These are phyloP conservation scores for Chlorociboria aeruginascens DNA, from an alignment of 495 filamentous ascomycete genomes.

Conservation along the genomic window DNA sequence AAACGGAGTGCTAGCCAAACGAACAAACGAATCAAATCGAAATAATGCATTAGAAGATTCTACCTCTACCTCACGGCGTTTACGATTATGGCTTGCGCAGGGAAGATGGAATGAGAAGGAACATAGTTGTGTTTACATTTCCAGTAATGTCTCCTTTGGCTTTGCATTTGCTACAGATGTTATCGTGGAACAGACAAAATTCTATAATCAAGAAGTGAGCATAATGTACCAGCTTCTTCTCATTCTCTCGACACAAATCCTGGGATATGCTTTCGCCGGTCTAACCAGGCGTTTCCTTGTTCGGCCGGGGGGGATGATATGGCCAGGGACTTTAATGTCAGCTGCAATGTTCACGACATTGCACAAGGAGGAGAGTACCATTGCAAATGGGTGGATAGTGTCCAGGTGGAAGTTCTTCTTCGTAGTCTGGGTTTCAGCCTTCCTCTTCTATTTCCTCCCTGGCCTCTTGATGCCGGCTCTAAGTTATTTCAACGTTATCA, in stretches of 20 bases:
- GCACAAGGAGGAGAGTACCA: slow-evolving; percentile 68
- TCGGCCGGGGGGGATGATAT: slow-evolving; percentile 79
- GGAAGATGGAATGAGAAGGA: slow-evolving; percentile 81
- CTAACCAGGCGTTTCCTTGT: slow-evolving; percentile 70
- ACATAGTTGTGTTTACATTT: slow-evolving; percentile 77
- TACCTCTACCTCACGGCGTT: slow-evolving; percentile 3
- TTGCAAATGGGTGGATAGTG: slow-evolving; percentile 77
- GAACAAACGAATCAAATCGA: slow-evolving; percentile 2
- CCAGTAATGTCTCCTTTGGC: slow-evolving; percentile 83
- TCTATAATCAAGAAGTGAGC: slow-evolving; percentile 66
- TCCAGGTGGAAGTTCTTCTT: slow-evolving; percentile 77
- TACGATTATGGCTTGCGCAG: slow-evolving; percentile 65
- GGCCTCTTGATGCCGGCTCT: slow-evolving; percentile 77
- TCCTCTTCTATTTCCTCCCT: slow-evolving; percentile 74
- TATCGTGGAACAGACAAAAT: slow-evolving; percentile 78
- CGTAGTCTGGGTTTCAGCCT: slow-evolving; percentile 49
- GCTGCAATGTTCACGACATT: slow-evolving; percentile 78
- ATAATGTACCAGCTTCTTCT: slow-evolving; percentile 71
- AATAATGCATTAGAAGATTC: not conserved
- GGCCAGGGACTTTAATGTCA: slow-evolving; percentile 81
- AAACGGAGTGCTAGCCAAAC: slow-evolving; percentile 31
- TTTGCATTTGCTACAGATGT: slow-evolving; percentile 80
- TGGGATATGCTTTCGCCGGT: slow-evolving; percentile 76
- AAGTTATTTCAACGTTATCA: slow-evolving; percentile 83
- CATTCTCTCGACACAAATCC: slow-evolving; percentile 72